Evolutionary conservation across 495 filamentous ascomycete species (phyloP), one percentile per base, ranked within the genome.

Genomic region (Aspergillus conjunctus): DNA sequence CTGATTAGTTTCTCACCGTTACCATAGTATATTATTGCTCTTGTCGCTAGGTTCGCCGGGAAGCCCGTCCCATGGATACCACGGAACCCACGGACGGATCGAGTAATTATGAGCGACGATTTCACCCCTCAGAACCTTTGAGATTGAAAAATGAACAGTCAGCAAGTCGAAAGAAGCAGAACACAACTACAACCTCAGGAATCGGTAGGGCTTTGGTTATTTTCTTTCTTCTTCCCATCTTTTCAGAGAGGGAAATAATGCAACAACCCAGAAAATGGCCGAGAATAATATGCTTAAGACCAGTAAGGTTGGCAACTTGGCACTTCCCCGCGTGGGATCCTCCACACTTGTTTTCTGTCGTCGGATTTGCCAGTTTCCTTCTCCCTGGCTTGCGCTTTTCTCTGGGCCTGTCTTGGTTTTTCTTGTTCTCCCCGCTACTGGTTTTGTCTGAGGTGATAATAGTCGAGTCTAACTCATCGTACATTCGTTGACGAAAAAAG

Each of bases 271-370:
- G 64, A 53, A 57, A 66, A 66, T 60, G 56, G 45, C 64, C 64
- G 60, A 66, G 56, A 60, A 2, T 44, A 54, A 74, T 77, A 77
- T 76, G 75, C 75, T 77, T 77, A 77, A 77, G 73, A 69, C 72
- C 65, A 74, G 70, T 76, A 77, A 77, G 75, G 75, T 77, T 77
- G 69, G 75, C 67, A 59, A 59, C 57, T 59, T 59, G 57, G 57
- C 57, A 59, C 5, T 61, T 58, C 49, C 64, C 64, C 64, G 59
- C 63, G 63, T 61, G 57, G 37, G 59, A 59, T 62, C 64, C 64
- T 62, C 54, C 54, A 48, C 60, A 46, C 44, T 48, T 48, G 44
- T 48, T 17, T 48, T 18, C 44, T 48, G 44, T 7, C 44, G 17
- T 18, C 9, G 32, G n/a, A 61, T 50, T 57, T 54, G 22, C 18